phyloP scores from a whole-genome alignment of 495 filamentous ascomycete genomes.

The Hypoxylon lenormandii region DNA sequence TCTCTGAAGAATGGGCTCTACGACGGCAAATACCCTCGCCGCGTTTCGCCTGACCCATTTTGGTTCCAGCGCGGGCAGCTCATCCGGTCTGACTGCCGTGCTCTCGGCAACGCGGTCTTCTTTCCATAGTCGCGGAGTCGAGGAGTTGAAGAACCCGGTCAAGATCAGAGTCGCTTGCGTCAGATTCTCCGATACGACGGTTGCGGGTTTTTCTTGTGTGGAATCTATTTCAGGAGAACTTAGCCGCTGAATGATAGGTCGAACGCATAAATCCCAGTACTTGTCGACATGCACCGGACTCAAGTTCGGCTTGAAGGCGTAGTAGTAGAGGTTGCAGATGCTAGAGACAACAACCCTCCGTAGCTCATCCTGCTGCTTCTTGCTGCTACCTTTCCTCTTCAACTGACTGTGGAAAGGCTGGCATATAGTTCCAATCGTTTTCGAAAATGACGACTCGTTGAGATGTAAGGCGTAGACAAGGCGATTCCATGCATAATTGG shows the following conservation, averaged over 20 bases:
- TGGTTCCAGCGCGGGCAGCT: constrained; percentile 81
- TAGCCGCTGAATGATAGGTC: constrained; percentile 64
- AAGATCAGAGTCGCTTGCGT: constrained; percentile 71
- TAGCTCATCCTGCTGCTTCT: constrained; percentile 67
- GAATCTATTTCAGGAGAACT: constrained; percentile 46
- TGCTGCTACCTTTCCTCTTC: constrained; percentile 69
- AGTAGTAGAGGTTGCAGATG: constrained; percentile 85
- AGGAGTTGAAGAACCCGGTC: constrained; percentile 73
- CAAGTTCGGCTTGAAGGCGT: constrained; percentile 78
- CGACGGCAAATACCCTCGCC: constrained; percentile 67
- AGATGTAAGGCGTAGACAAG: constrained; percentile 77
- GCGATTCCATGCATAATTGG: constrained; percentile 84
- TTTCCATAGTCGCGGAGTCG: constrained; percentile 75
- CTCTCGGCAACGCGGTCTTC: constrained; percentile 73
- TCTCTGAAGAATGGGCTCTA: constrained; percentile 72
- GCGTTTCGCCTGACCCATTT: constrained; percentile 87
- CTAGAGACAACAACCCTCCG: constrained; percentile 73
- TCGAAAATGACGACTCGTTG: constrained; percentile 68
- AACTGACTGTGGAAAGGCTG: constrained; percentile 78
- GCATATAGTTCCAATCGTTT: constrained; percentile 73
- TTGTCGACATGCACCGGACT: constrained; percentile 71
- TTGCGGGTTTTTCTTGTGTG: constrained; percentile 38
- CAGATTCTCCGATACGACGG: constrained; percentile 43
- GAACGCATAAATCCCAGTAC: constrained; percentile 83
- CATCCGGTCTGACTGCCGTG: constrained; percentile 69